phyloP scores from a whole-genome alignment of 1,139 yeast genomes.

The Yamadazyma taylorii region DNA sequence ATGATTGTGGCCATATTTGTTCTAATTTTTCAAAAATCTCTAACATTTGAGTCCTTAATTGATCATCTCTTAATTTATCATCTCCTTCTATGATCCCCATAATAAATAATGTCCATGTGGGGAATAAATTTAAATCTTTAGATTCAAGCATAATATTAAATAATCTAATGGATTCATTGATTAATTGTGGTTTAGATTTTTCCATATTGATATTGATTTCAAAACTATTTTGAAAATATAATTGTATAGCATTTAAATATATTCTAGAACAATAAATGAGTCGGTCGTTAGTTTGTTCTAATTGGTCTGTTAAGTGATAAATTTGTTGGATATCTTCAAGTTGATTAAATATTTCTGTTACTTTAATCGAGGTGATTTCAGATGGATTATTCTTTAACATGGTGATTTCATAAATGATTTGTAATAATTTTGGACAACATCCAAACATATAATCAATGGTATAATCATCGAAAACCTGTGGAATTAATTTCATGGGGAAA shows the following conservation, averaged over 20 bases:
- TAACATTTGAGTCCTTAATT: slow-evolving; percentile 15
- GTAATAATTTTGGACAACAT: slow-evolving; percentile 26
- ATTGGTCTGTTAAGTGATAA: background rate
- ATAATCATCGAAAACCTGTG: slow-evolving; percentile 17
- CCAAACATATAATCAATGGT: slow-evolving; percentile 28
- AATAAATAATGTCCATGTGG: slow-evolving; percentile 27
- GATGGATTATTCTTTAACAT: slow-evolving; percentile 14
- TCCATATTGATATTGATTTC: slow-evolving; percentile 1
- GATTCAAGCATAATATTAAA: slow-evolving; percentile 3
- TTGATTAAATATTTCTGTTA: slow-evolving; percentile 4
- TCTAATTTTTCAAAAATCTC: slow-evolving; percentile 18
- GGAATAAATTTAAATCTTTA: slow-evolving; percentile 15
- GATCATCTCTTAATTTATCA: slow-evolving; percentile 16
- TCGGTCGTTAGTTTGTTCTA: slow-evolving; percentile 4
- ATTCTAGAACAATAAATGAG: slow-evolving; percentile 10
- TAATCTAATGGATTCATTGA: slow-evolving; percentile 1
- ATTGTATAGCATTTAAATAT: slow-evolving; percentile 10
- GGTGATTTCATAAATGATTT: slow-evolving; percentile 20
- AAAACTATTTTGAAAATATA: slow-evolving; percentile 12
- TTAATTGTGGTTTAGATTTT: background rate
- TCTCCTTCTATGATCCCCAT: slow-evolving; percentile 15
- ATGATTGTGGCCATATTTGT: slow-evolving; percentile 22
- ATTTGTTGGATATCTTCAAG: slow-evolving; percentile 5
- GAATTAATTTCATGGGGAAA: slow-evolving; percentile 23
- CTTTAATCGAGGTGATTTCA: background rate